Evolutionary conservation across 306 rosid species (phyloP).

Genomic region (Cajanus cajan): DNA sequence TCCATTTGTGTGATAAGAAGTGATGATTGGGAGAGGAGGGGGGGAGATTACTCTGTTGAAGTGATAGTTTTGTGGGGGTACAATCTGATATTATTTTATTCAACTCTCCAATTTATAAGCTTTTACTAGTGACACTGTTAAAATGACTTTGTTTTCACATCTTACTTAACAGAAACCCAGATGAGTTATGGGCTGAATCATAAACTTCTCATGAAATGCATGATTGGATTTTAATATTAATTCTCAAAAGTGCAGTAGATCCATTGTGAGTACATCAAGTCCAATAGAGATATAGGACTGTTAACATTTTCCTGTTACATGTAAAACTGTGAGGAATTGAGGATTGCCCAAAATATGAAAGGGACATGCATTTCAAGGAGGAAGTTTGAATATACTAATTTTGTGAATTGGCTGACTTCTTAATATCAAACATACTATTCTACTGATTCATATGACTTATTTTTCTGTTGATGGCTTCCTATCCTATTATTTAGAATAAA

Average conservation of each 20-base stretch:
- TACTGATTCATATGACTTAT: background rate
- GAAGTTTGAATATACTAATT: background rate
- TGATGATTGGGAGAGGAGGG: too few relatives aligned
- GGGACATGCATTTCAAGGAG: background rate
- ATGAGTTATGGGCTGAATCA: background rate
- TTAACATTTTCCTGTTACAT: background rate
- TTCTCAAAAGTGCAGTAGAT: background rate
- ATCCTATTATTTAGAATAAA: background rate
- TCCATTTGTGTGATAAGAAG: background rate
- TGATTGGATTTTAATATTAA: background rate
- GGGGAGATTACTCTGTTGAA: background rate
- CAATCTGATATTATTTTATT: background rate
- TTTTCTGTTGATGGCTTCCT: conserved; percentile 15
- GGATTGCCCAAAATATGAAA: background rate
- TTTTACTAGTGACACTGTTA: background rate
- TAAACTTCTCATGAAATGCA: background rate
- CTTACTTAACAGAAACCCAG: background rate
- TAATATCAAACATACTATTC: background rate
- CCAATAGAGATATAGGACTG: background rate
- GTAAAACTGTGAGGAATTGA: background rate
- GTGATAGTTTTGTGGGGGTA: background rate
- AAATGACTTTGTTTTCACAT: background rate
- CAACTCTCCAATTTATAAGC: background rate
- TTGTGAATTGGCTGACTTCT: background rate
- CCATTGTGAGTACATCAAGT: background rate